Evolutionary conservation across 2,329 filamentous ascomycete genomes (phyloP), one percentile per base, ranked within the genome.

Genomic region (Cordyceps pruinosa): DNA sequence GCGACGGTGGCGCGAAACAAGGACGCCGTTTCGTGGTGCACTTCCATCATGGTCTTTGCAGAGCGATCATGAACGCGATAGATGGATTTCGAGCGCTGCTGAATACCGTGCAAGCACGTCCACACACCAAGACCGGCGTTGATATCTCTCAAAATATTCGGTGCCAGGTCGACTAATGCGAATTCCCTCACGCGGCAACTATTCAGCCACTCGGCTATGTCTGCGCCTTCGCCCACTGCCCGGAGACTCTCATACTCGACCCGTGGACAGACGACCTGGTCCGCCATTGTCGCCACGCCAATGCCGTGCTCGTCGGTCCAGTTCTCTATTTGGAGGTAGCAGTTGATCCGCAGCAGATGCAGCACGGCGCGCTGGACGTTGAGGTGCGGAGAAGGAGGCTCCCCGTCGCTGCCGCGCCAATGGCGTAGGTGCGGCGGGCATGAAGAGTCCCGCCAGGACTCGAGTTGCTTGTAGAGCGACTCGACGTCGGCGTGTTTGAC

Each of bases 301-400:
- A 64, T 26, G 28, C 62, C 62, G 41, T 59, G 60, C 45, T 61
- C 55, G 34, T 32, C 35, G 1, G 61, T 59, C 37, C 59, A 62
- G 17, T 48, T 57, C 21, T 61, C 60, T 1, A 64, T 59, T 35
- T 63, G 60, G 53, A 63, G 45, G 46, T 61, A 64, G 58, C 59
- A 62, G 53, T 63, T 61, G 58, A 61, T 26, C 25, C 61, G 60
- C 8, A 63, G 39, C 21, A 62, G 45, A 48, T 58, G 62, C 23
- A 64, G 41, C 17, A 62, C 60, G 7, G 56, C 59, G 5, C 59
- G 61, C 45, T 64, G 61, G 13, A 64, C 58, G 35, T 32, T 13
- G 48, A 62, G 25, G 56, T 25, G 15, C 28, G 28, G 41, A 26
- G 26, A 17, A 3, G 28, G 5, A 7, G 5, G 6, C 8, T 25